Evolutionary conservation across 345 rosid species (phyloP).

Genomic region (Eucalyptus sp.): DNA sequence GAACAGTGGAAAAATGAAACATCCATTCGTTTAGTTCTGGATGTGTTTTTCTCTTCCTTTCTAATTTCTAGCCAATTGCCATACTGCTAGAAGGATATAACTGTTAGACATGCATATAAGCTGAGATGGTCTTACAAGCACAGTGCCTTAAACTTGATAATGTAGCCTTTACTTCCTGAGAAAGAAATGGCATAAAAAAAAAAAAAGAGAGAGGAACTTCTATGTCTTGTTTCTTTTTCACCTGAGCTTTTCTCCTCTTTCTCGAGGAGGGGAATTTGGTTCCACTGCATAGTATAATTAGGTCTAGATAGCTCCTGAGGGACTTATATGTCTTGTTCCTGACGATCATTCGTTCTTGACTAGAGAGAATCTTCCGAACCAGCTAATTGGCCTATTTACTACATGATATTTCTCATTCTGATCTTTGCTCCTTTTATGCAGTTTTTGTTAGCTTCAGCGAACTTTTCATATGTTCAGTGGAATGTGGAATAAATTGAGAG

Average conservation of each 20-base stretch:
- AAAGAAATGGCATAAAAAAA: no score
- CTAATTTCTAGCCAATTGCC: not conserved
- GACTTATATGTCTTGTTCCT: not conserved
- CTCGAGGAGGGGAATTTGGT: not conserved
- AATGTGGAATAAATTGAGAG: conserved; percentile 2
- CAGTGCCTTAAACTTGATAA: not conserved
- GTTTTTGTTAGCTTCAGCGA: not conserved
- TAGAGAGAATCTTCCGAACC: not conserved
- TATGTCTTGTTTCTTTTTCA: not conserved
- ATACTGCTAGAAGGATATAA: not conserved
- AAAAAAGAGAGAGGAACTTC: not conserved
- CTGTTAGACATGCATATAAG: not conserved
- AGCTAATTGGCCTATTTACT: not conserved
- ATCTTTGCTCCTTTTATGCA: not conserved
- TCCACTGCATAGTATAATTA: not conserved
- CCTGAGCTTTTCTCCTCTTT: not conserved
- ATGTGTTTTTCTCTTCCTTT: not conserved
- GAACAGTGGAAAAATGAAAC: not conserved
- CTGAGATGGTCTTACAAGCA: not conserved
- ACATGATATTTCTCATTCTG: not conserved
- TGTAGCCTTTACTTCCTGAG: not conserved
- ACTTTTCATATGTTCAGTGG: not conserved
- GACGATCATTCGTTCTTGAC: not conserved
- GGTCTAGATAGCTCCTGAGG: not conserved
- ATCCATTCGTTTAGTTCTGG: not conserved